Conservation (phyloP, 225 moss, liverwort and hornwort genomes). For the Sphagnum contortum region DNA sequence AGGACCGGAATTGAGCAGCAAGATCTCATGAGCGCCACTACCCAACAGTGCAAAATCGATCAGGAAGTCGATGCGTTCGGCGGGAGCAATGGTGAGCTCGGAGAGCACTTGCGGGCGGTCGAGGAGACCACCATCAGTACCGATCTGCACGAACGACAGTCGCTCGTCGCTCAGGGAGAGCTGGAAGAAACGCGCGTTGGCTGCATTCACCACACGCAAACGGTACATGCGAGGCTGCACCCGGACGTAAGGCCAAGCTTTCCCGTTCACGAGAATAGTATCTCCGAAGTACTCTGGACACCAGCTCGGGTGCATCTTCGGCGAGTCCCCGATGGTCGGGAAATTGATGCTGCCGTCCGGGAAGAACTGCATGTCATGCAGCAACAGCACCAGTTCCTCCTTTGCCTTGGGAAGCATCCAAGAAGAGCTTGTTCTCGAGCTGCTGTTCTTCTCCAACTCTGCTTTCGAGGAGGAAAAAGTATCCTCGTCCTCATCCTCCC, state of each 20-base stretch:
- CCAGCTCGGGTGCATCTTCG: conserved; percentile 21
- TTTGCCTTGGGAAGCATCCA: conserved; percentile 9
- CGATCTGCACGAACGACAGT: conserved; percentile 18
- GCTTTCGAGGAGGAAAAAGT: no score
- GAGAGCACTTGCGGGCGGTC: conserved; percentile 1
- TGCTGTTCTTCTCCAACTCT: no score
- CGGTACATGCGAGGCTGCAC: conserved; percentile 32
- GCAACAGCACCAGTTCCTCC: conserved; percentile 16
- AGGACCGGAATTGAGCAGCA: conserved; percentile 23
- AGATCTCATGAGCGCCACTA: background rate
- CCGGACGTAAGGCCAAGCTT: conserved; percentile 33
- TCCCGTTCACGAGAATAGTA: conserved; percentile 33
- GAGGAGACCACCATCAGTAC: conserved; percentile 31
- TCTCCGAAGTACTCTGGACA: conserved; percentile 44
- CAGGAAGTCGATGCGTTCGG: conserved; percentile 19
- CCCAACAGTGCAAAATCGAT: conserved; percentile 17
- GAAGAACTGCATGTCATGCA: conserved; percentile 19
- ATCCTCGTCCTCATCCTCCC: conserved; percentile 4
- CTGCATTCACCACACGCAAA: conserved; percentile 15
- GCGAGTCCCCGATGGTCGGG: conserved; percentile 15
- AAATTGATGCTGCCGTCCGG: conserved; percentile 31
- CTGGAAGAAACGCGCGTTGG: conserved; percentile 23
- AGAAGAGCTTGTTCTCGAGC: conserved; percentile 4
- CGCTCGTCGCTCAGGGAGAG: conserved; percentile 9
- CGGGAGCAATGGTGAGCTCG: conserved; percentile 15